Evolutionary conservation across 305 asterid species (phyloP).

Genomic region (Stenogyne calaminthoides): DNA sequence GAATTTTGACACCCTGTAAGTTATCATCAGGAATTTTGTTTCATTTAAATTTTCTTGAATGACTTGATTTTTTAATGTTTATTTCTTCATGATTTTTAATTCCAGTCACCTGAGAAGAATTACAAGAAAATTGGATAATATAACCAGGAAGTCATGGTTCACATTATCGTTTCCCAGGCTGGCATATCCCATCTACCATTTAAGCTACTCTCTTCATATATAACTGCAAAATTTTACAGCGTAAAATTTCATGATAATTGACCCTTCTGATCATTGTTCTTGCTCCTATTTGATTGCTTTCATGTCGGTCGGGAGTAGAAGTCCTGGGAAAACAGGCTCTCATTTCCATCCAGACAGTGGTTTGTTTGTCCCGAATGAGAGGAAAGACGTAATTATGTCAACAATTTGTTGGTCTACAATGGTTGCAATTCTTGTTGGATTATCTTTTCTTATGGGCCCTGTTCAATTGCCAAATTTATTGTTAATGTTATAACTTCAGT

Average conservation of each 20-base stretch:
- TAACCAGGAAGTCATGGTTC: conserved; percentile 48
- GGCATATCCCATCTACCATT: conserved; percentile 60
- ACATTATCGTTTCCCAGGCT: conserved; percentile 59
- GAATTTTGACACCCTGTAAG: conserved; percentile 93
- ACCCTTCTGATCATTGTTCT: neutral
- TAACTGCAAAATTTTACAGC: neutral
- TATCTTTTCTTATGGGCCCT: conserved; percentile 54
- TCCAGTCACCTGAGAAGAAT: conserved; percentile 56
- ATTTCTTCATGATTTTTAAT: neutral
- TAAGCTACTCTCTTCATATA: conserved; percentile 21
- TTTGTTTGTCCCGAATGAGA: conserved; percentile 66
- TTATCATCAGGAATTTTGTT: neutral
- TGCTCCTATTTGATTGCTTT: conserved; percentile 1
- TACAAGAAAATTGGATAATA: conserved; percentile 42
- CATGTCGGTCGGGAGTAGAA: conserved; percentile 61
- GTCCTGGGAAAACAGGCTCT: conserved; percentile 91
- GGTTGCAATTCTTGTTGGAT: conserved; percentile 54
- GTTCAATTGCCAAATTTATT: conserved; percentile 34
- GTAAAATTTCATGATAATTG: neutral
- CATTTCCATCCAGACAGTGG: conserved; percentile 82
- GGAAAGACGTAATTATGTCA: conserved; percentile 58
- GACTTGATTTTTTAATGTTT: neutral
- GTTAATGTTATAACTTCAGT: too few species aligned
- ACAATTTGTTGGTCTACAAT: conserved; percentile 71
- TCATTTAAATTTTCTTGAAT: neutral